Evolutionary conservation across 208 protist genomes (phyloP).

Genomic region (Crithidia brevicula): DNA sequence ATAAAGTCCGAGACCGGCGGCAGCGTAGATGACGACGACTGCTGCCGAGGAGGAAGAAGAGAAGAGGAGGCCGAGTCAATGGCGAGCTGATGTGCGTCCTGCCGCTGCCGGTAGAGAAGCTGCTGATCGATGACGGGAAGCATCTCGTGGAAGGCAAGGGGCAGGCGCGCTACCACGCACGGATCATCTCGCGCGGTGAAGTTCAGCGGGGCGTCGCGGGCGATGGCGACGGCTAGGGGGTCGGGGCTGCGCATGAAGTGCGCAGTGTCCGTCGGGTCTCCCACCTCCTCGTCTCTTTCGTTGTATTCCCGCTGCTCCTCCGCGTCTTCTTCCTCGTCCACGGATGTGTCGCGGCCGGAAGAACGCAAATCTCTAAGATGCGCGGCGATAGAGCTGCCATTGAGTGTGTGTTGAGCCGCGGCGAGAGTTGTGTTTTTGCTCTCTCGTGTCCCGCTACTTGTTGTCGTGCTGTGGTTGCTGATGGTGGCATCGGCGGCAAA

Average conservation of each 20-base stretch:
- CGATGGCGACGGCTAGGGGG: conserved; percentile 18
- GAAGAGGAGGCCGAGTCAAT: background rate
- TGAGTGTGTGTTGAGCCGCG: background rate
- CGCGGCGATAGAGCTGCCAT: background rate
- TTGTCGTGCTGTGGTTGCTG: too few relatives aligned
- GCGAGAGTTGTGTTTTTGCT: conserved; percentile 4
- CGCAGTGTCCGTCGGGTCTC: too few relatives aligned
- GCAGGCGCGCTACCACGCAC: conserved; percentile 23
- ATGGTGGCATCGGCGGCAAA: background rate
- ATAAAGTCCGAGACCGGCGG: conserved; percentile 25
- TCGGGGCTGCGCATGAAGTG: background rate
- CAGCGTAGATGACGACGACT: background rate
- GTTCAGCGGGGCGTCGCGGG: conserved; percentile 26
- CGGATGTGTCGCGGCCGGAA: too few relatives aligned
- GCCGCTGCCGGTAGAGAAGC: conserved; percentile 28
- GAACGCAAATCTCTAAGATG: too few relatives aligned
- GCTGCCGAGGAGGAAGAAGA: background rate
- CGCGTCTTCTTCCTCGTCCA: too few relatives aligned
- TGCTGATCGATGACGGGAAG: conserved; percentile 24
- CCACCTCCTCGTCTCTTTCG: too few relatives aligned
- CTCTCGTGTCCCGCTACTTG: background rate
- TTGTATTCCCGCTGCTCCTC: too few relatives aligned
- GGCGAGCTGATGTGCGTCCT: conserved; percentile 21
- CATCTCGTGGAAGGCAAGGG: conserved; percentile 23
- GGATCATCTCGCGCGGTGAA: conserved; percentile 33